Evolutionary conservation across 2,329 filamentous ascomycete genomes (phyloP).

Genomic region (Xylaria sp.): DNA sequence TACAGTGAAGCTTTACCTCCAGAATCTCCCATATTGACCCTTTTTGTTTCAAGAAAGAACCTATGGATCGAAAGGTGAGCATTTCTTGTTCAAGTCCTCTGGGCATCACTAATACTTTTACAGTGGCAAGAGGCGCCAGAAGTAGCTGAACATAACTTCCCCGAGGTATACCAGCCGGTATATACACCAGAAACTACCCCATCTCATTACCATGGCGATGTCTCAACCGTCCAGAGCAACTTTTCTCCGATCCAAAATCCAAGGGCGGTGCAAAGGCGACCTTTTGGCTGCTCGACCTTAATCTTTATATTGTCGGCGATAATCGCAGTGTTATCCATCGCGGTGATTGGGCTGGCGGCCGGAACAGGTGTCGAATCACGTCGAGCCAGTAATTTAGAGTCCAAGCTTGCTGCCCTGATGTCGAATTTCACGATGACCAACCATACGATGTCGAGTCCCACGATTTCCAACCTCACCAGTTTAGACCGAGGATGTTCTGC

Average conservation of each 20-base stretch:
- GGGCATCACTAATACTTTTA: neutral
- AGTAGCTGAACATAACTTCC: neutral
- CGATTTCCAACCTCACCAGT: too few species aligned
- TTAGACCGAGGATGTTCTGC: conserved; percentile 55
- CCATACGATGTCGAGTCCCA: too few species aligned
- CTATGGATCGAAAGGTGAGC: neutral
- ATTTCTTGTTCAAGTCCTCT: neutral
- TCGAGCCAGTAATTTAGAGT: conserved; percentile 51
- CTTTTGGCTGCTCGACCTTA: neutral
- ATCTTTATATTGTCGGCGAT: conserved; percentile 50
- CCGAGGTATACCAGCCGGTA: neutral
- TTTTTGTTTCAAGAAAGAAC: neutral
- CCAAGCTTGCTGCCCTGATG: conserved; percentile 43
- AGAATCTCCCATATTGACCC: neutral
- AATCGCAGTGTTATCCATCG: conserved; percentile 53
- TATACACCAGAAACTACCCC: neutral
- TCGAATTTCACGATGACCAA: conserved; percentile 34
- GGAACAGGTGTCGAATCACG: conserved; percentile 55
- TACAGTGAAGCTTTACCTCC: neutral
- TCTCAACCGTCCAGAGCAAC: neutral
- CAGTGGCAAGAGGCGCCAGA: neutral
- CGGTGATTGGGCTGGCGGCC: conserved; percentile 57
- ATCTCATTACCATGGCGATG: neutral
- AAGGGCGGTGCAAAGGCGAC: neutral
- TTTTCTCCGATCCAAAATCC: neutral